Conservation (phyloP, 2,329 filamentous ascomycete genomes). For the Phaeosphaeriaceae sp. region DNA sequence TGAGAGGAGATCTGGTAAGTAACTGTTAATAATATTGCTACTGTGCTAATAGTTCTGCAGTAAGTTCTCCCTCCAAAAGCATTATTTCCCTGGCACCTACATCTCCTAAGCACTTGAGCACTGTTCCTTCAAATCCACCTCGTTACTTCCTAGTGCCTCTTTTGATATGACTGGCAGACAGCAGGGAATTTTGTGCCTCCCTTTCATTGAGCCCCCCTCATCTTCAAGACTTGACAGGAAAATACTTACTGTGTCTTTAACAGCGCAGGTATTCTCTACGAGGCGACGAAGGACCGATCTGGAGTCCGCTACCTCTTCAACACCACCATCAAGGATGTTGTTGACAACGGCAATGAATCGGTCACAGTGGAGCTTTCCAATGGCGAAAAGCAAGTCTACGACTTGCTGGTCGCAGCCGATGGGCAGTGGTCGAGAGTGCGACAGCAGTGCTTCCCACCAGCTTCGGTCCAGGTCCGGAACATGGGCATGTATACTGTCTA, state of each 20-base stretch:
- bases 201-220: too few relatives aligned
- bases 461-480: constrained; percentile 21
- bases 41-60: too few relatives aligned
- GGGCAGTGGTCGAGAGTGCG: constrained; percentile 59
- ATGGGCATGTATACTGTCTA: constrained; percentile 44
- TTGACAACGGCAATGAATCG: constrained; percentile 41
- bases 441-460: constrained; percentile 29
- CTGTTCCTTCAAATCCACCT: too few relatives aligned
- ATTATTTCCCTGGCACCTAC: too few relatives aligned
- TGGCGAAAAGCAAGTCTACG: constrained; percentile 53
- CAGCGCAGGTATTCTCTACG: constrained; percentile 35
- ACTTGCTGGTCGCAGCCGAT: constrained; percentile 64
- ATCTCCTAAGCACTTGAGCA: too few relatives aligned
- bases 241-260: too few relatives aligned
- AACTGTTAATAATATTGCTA: too few relatives aligned
- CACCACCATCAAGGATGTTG: constrained; percentile 23
- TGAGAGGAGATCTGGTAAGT: constrained; percentile 35
- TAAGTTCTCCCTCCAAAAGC: too few relatives aligned
- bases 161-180: too few relatives aligned
- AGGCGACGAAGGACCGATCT: constrained; percentile 6
- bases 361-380: constrained; percentile 55
- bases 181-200: too few relatives aligned
- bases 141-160: too few relatives aligned
- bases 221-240: too few relatives aligned
- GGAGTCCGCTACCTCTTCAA: constrained; percentile 13